phyloP scores from a whole-genome alignment of 805 yeast genomes.

The Candida peoriensis region DNA sequence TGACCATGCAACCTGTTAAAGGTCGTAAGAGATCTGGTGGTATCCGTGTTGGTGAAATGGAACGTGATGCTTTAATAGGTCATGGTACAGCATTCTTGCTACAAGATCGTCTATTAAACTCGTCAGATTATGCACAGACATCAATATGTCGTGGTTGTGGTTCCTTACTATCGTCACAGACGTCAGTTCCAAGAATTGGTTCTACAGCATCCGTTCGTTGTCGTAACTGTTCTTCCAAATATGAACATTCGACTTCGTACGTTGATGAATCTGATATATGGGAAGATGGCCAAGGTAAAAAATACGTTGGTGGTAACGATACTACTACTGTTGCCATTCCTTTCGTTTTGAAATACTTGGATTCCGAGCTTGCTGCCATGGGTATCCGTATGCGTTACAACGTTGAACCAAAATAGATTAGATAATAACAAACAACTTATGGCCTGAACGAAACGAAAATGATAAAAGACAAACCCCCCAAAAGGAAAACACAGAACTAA shows the following conservation, averaged over 20 bases:
- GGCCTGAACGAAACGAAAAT: too few species aligned
- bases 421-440: too few species aligned
- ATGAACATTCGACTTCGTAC: constrained; percentile 50
- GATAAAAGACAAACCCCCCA: too few species aligned
- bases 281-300: constrained; percentile 96
- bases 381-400: constrained; percentile 91
- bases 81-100: constrained; percentile 95
- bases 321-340: constrained; percentile 97
- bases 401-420: constrained; percentile 55
- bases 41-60: constrained; percentile 99
- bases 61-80: constrained; percentile 97
- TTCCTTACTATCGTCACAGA: constrained; percentile 82
- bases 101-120: constrained; percentile 91
- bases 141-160: constrained; percentile 92
- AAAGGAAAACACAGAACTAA: too few species aligned
- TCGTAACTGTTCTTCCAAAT: constrained; percentile 80
- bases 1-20: constrained; percentile 99
- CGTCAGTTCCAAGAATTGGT: constrained; percentile 89
- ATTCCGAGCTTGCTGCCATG: constrained; percentile 95
- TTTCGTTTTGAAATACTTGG: constrained; percentile 90
- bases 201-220: constrained; percentile 73
- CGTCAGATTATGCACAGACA: constrained; percentile 93
- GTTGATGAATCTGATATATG: constrained; percentile 74
- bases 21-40: constrained; percentile 99
- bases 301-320: constrained; percentile 85